Percentiles rank a stretch among this genome's conserved stretches.
Evolutionary conservation across 495 filamentous ascomycete species (phyloP).

Genomic region (Podospora bellae-mahoneyi): DNA sequence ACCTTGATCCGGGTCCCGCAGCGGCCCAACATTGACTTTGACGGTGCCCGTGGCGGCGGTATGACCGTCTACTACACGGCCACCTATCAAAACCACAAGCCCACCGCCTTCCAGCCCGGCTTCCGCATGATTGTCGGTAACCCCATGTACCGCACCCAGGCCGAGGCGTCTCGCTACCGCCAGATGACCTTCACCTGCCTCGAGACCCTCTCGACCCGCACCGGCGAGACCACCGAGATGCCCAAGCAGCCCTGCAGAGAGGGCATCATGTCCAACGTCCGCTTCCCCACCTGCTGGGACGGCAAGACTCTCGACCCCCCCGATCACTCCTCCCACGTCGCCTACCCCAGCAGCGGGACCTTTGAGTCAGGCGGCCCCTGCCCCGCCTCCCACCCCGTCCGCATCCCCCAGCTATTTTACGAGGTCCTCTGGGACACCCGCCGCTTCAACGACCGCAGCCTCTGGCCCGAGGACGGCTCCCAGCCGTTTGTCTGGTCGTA

Average conservation of each 20-base stretch:
- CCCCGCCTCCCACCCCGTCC: constrained; percentile 35
- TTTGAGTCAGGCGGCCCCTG: constrained; percentile 34
- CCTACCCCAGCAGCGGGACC: constrained; percentile 35
- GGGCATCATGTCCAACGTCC: constrained; percentile 44
- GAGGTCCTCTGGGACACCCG: constrained; percentile 44
- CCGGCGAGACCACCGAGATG: constrained; percentile 34
- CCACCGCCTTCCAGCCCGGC: constrained; percentile 49
- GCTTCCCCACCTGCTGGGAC: constrained; percentile 37
- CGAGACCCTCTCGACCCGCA: constrained; percentile 31
- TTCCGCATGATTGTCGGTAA: constrained; percentile 75
- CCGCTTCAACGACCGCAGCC: constrained; percentile 34
- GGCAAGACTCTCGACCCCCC: constrained; percentile 33
- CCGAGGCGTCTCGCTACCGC: constrained; percentile 35
- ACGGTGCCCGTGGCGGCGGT: constrained; percentile 32
- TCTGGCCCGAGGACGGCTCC: constrained; percentile 43
- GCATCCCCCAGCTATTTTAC: constrained; percentile 40
- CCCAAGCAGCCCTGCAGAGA: constrained; percentile 34
- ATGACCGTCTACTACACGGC: constrained; percentile 47
- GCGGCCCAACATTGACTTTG: constrained; percentile 23
- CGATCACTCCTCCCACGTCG: constrained; percentile 41
- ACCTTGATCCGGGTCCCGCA: constrained; percentile 38
- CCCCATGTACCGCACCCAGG: constrained; percentile 39
- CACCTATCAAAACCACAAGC: constrained; percentile 35
- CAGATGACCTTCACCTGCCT: constrained; percentile 44
- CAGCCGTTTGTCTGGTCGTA: constrained; percentile 51